A percentile compares a stretch with the other conserved stretches of the same genome.
These are phyloP conservation scores for Perkinsus chesapeaki DNA, from an alignment of 169 alveolate genomes.

Conservation along the genomic window DNA sequence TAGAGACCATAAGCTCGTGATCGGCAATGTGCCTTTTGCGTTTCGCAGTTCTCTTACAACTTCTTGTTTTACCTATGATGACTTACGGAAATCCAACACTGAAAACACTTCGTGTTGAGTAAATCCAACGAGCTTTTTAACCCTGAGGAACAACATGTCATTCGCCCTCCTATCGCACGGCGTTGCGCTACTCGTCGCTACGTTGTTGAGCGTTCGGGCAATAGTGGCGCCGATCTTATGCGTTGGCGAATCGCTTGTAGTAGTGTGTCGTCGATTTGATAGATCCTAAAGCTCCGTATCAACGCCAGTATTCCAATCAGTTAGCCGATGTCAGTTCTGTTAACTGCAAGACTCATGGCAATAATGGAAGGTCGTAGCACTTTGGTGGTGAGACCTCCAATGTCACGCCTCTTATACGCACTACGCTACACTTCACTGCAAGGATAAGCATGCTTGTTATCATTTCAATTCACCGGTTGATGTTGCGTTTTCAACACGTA, in stretches of 20 bases:
- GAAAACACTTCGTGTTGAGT: not conserved
- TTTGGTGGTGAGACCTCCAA: not conserved
- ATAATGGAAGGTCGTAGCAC: not conserved
- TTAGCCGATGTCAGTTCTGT: not conserved
- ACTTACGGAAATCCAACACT: slow-evolving; percentile 3
- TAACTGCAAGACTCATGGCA: not conserved
- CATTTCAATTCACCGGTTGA: not conserved
- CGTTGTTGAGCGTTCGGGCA: slow-evolving; percentile 2
- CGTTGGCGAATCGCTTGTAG: not conserved
- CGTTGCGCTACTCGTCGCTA: not conserved
- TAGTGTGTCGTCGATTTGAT: not conserved
- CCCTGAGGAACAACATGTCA: not conserved
- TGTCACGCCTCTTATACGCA: not conserved
- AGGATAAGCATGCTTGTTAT: not conserved
- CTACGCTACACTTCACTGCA: not conserved
- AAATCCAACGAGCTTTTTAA: slow-evolving; percentile 1
- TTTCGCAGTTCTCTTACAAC: not conserved
- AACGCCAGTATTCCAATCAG: slow-evolving; percentile 4
- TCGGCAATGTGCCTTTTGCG: not conserved
- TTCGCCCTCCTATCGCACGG: slow-evolving; percentile 1
- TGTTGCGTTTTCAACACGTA: not conserved
- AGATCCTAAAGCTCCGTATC: not conserved
- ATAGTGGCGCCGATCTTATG: not conserved
- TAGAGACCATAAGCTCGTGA: not conserved
- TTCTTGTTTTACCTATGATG: not conserved